Base-by-base conservation (phyloP, 192 early-diverging fungal genomes). In the Jimgerdemannia lactiflua region DNA sequence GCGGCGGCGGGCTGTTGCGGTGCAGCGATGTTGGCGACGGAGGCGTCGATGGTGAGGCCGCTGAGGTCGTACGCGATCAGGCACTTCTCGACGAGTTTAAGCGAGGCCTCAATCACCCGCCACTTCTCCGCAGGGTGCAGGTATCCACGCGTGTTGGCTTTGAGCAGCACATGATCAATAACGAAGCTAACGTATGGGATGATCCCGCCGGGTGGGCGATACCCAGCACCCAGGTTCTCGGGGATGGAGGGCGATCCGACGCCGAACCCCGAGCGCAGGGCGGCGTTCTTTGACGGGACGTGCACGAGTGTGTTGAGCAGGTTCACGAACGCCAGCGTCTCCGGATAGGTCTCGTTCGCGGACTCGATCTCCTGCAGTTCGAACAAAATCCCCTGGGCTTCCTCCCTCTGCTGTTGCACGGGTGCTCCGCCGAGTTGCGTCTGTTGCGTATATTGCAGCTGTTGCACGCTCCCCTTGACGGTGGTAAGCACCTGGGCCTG, bases 361-460 rank as follows among this genome's bases (percentile, higher is more conserved):
- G 89, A 72, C 78, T 97, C 95, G 14, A 92, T 89, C 75, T 96
- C 94, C 42, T 95, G 89, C 71, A 98, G 81, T 80, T 98, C 94
- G 75, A 89, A 91, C 42, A 90, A 78, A 42, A 94, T 88, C 18
- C 92, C 91, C 67, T 85, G 80, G 42, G 69, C 14, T 14, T 59
- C 49, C 14, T 59, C 49, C 49, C 14, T 59, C 49, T 59, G 49
- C 49, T 59, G 49, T 14, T 59, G 49, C 49, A 59, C 49, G 8
- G 49, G 49, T 59, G 49, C 8, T 59, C 49, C 49, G 49, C 49
- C 49, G 6, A 59, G 49, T 2, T 59, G 49, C 8, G 49, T 14
- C 14, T 59, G 49, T 59, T 59, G 49, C 49, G 49, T 59, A 59
- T 59, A 59, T 59, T 59, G 49, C 8, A 59, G 49, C 49, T 59